Evolutionary conservation across 805 yeast species (phyloP), one percentile per base, ranked within the genome.

Genomic region (Metschnikowia henanensis): DNA sequence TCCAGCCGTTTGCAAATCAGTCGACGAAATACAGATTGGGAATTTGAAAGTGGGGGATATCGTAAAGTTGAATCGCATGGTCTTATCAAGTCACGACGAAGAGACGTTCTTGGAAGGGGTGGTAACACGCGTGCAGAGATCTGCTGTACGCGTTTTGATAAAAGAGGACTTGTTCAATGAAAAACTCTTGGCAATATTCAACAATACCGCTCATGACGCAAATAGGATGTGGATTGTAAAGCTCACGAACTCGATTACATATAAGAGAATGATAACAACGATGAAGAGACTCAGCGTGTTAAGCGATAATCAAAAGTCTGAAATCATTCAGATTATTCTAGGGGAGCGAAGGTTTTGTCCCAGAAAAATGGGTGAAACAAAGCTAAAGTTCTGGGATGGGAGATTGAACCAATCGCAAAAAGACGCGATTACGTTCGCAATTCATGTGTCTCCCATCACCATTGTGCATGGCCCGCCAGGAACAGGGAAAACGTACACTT

Each of bases 401-500:
- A 53, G 61, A 2, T 62, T 88, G 23, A 89, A 89, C 55, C 68
- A 64, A 0, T 84, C 96, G 0, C 99, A 92, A 58, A 73, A 72
- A 36, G 59, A 70, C 3, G 97, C 98, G 0, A 81, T 91, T 7
- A 62, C 68, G 10, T 85, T 85, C 62, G 75, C 95, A 1, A 39
- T 89, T 13, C 61, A 66, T 42, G 54, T 54, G 2, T 76, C 80
- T n/a, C 81, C 82, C 3, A 60, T 85, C 62, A 73, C 61, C 31
- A 76, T 85, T 7, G 75, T 85, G 6, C 92, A 85, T 57, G 92
- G 92, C 0, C 92, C 92, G 0, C 91, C 91, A 0, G 92, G 92
- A 3, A 84, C 92, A 0, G 92, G 92, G 9, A 79, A 81, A 47
- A 92, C 98, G 0, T 84, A 83, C 50, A 91, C 97, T 0, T 55